Evolutionary conservation across 116 monocot genomes (phyloP).

Genomic region (Dioscorea cayenensis): DNA sequence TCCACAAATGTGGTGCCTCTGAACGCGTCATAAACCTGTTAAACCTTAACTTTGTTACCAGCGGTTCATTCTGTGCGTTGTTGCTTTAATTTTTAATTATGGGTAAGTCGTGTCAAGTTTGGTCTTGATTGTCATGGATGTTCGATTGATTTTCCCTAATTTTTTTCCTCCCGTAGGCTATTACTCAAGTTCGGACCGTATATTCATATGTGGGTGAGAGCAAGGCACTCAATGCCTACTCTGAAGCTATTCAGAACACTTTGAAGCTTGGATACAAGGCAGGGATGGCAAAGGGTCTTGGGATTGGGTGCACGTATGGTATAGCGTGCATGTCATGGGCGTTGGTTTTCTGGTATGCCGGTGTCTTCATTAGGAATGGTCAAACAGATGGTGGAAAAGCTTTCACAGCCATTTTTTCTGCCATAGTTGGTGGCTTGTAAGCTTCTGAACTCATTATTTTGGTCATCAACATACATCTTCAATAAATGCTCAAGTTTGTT

Average conservation of each 20-base stretch:
- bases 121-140: background rate
- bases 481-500: too few species aligned
- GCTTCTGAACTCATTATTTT: slow-evolving; percentile 8
- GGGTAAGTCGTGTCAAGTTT: too few species aligned
- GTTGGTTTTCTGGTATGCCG: slow-evolving; percentile 96
- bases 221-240: slow-evolving; percentile 73
- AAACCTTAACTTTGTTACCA: too few species aligned
- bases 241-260: slow-evolving; percentile 88
- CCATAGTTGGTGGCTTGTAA: slow-evolving; percentile 98
- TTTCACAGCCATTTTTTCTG: slow-evolving; percentile 96
- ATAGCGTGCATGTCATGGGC: slow-evolving; percentile 99
- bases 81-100: too few species aligned
- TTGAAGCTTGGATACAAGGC: slow-evolving; percentile 94
- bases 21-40: too few species aligned
- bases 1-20: too few species aligned
- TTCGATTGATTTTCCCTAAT: background rate
- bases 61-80: too few species aligned
- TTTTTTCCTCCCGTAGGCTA: slow-evolving; percentile 43
- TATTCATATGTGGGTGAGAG: slow-evolving; percentile 90
- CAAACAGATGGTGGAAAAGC: slow-evolving; percentile 98
- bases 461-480: background rate
- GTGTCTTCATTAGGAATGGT: slow-evolving; percentile 88
- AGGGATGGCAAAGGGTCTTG: slow-evolving; percentile 96
- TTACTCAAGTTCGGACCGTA: slow-evolving; percentile 92
- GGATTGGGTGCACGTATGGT: slow-evolving; percentile 95